Conservation (phyloP, 2,329 filamentous ascomycete species). For the Dothideomycetes sp. region DNA sequence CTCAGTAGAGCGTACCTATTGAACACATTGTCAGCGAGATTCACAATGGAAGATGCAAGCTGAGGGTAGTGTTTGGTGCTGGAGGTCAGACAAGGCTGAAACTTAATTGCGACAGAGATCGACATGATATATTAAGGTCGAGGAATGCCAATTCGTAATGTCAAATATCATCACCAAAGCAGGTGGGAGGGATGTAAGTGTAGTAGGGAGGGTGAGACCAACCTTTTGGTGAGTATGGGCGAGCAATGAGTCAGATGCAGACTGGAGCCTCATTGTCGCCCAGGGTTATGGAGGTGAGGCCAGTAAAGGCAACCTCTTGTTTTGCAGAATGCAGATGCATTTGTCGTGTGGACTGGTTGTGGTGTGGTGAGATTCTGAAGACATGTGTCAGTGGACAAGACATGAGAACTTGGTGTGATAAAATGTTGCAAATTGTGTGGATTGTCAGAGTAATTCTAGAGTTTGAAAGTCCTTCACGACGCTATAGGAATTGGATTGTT, state of each 20-base stretch:
- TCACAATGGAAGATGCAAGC: conserved; percentile 1
- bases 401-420: neutral
- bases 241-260: neutral
- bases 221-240: conserved; percentile 7
- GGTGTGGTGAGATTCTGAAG: too few relatives aligned
- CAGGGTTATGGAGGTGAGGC: neutral
- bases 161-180: conserved; percentile 42
- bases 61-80: conserved; percentile 4
- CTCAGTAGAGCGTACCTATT: conserved; percentile 8
- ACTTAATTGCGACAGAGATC: conserved; percentile 50
- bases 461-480: conserved; percentile 38
- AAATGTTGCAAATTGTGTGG: too few relatives aligned
- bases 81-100: conserved; percentile 56
- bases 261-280: neutral
- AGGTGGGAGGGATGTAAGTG: conserved; percentile 1
- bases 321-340: neutral
- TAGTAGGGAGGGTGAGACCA: conserved; percentile 1
- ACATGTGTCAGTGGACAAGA: too few relatives aligned
- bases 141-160: conserved; percentile 57
- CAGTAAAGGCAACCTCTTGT: neutral
- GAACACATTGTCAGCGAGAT: conserved; percentile 8
- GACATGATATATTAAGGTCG: conserved; percentile 53
- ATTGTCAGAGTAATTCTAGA: conserved; percentile 46
- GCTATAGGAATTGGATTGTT: conserved; percentile 49
- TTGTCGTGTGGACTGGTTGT: too few relatives aligned